phyloP scores from a whole-genome alignment of 2,329 filamentous ascomycete genomes.

The Aquanectria penicillioides region DNA sequence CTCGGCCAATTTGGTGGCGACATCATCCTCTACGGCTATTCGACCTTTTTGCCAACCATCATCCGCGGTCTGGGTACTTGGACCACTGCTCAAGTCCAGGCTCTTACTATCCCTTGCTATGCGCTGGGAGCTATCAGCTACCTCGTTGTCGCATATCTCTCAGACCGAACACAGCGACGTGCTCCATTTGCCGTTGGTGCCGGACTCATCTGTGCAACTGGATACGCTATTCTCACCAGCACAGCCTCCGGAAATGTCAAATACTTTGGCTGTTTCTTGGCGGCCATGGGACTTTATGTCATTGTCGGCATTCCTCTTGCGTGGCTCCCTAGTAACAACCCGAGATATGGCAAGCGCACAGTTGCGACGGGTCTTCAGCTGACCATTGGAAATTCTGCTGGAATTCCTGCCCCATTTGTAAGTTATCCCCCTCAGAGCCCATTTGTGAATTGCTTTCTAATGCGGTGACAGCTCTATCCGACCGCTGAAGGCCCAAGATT shows the following conservation, averaged over 20 bases:
- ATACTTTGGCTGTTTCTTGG: constrained; percentile 71
- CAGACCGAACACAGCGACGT: constrained; percentile 66
- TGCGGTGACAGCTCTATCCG: constrained; percentile 35
- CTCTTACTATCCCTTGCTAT: constrained; percentile 76
- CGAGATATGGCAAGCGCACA: constrained; percentile 72
- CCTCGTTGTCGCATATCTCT: constrained; percentile 64
- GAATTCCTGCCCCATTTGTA: constrained; percentile 69
- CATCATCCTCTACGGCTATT: constrained; percentile 71
- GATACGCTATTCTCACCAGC: constrained; percentile 69
- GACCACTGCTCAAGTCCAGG: constrained; percentile 59
- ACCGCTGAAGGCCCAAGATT: constrained; percentile 54
- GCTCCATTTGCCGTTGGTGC: constrained; percentile 64
- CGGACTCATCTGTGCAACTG: constrained; percentile 60
- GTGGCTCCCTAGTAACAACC: constrained; percentile 65
- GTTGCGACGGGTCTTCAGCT: constrained; percentile 70
- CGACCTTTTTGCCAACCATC: constrained; percentile 74
- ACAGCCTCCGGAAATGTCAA: constrained; percentile 62
- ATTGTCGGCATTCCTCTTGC: constrained; percentile 50
- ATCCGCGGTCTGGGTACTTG: constrained; percentile 66
- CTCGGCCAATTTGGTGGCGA: constrained; percentile 69
- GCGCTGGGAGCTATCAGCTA: constrained; percentile 69
- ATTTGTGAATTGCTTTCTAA: neutral
- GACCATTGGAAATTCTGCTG: constrained; percentile 70
- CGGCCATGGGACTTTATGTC: constrained; percentile 69
- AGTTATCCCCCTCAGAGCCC: neutral